phyloP scores from a whole-genome alignment of 495 filamentous ascomycete genomes.

The Acidomyces sp. region DNA sequence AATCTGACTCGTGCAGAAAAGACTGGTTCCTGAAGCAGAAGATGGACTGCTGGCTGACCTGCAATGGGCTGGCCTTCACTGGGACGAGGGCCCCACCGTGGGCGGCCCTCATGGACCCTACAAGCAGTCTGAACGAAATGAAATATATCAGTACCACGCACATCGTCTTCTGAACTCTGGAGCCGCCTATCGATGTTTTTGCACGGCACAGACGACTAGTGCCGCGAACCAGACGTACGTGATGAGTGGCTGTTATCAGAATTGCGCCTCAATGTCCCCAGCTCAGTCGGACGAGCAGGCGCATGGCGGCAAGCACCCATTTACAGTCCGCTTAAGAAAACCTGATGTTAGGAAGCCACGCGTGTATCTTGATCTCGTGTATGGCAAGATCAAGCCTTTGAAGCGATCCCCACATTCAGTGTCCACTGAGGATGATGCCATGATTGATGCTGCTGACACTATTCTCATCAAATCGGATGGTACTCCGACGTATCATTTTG shows the following conservation, averaged over 20 bases:
- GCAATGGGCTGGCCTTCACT: slow-evolving; percentile 75
- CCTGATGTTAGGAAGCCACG: slow-evolving; percentile 40
- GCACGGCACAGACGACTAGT: slow-evolving; percentile 56
- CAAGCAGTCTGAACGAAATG: slow-evolving; percentile 69
- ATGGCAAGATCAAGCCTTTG: slow-evolving; percentile 38
- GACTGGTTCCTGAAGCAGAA: slow-evolving; percentile 67
- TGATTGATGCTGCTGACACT: slow-evolving; percentile 51
- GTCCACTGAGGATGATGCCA: slow-evolving; percentile 17
- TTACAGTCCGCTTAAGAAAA: slow-evolving; percentile 64
- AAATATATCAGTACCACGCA: slow-evolving; percentile 60
- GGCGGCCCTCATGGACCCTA: slow-evolving; percentile 77
- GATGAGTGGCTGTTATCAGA: slow-evolving; percentile 32
- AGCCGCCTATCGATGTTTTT: slow-evolving; percentile 88
- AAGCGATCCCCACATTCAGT: slow-evolving; percentile 24
- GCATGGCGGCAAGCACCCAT: slow-evolving; percentile 37
- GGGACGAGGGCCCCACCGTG: slow-evolving; percentile 89
- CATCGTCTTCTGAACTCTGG: slow-evolving; percentile 53
- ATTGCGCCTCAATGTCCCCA: slow-evolving; percentile 50
- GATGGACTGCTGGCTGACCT: slow-evolving; percentile 62
- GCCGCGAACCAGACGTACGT: slow-evolving; percentile 46
- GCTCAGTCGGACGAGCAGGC: slow-evolving; percentile 59
- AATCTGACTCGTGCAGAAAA: slow-evolving; percentile 45
- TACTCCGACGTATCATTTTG: slow-evolving; percentile 88
- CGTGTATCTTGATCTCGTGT: slow-evolving; percentile 60
- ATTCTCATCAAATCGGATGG: slow-evolving; percentile 84